Evolutionary conservation across 2,329 filamentous ascomycete genomes (phyloP), one percentile per base, ranked within the genome.

Genomic region (Xylariaceae sp.): DNA sequence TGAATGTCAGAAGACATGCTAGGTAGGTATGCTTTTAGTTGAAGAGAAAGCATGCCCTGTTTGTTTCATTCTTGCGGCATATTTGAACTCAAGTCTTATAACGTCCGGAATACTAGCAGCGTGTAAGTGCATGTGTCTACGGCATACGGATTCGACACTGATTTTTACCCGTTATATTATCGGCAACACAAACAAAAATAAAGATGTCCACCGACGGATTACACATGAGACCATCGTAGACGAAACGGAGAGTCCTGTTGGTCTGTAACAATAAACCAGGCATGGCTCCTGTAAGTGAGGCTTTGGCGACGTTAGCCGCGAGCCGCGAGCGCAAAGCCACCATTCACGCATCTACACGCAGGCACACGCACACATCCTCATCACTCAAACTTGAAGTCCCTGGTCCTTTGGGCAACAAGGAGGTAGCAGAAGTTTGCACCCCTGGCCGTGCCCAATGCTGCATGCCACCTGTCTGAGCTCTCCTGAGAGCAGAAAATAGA

Each of bases 321-420:
- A 51, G 10, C 49, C 49, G 49, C 49, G 30, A 51, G 17, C 30
- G 5, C 49, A 53, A 39, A 57, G 50, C 55, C 50, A 54, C 62
- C 59, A 64, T 62, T 63, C 59, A 63, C 50, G 53, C 35, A 59
- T 53, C 57, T 63, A 63, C 62, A 63, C 62, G 62, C 59, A 59
- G 35, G 48, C 62, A 55, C 44, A 59, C 59, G 59, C 57, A 55
- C 18, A 37, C 39, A 57, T 55, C 52, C 23, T 48, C 51, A 6
- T 15, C n/a, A 13, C 4, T 45, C 42, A 45, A 57, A 51, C 37
- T 42, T 10, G 11, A 13, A 42, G 37, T 54, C 53, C 50, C 39
- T n/a, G 50, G 51, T 53, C 23, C 35, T 55, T 57, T 57, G 56
- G 53, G 59, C 50, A 59, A 59, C 49, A 45, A 35, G 30, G 51